Percentiles rank a stretch among this genome's conserved stretches.
Conservation (phyloP, 1,139 yeast species). For the Keqinozyma sinolaborantium region DNA sequence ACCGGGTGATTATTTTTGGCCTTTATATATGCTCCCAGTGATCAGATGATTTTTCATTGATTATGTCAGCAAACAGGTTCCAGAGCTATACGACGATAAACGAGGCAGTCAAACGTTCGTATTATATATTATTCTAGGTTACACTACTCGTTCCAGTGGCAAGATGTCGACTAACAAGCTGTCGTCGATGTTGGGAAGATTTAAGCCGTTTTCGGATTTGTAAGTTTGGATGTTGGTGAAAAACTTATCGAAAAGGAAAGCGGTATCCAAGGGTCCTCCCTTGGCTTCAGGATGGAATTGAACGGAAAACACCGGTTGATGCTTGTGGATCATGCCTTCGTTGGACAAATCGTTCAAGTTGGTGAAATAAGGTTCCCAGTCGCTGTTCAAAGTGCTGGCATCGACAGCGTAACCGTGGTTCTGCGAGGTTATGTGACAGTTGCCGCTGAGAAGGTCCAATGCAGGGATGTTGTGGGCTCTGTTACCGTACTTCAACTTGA, state of each 20-base stretch:
- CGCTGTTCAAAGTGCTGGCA: slow-evolving; percentile 65
- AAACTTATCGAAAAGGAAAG: slow-evolving; percentile 86
- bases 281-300: slow-evolving; percentile 99
- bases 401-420: slow-evolving; percentile 99
- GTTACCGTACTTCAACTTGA: slow-evolving; percentile 94
- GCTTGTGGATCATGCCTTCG: slow-evolving; percentile 91
- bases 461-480: slow-evolving; percentile 99
- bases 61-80: slow-evolving; percentile 1
- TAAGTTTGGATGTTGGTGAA: slow-evolving; percentile 64
- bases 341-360: slow-evolving; percentile 93
- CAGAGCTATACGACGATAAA: slow-evolving; percentile 1
- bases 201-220: slow-evolving; percentile 43
- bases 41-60: slow-evolving; percentile 8
- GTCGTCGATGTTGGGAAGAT: slow-evolving; percentile 42
- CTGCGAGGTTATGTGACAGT: slow-evolving; percentile 96
- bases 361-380: slow-evolving; percentile 82
- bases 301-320: slow-evolving; percentile 88
- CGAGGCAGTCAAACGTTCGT: not conserved
- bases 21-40: slow-evolving; percentile 5
- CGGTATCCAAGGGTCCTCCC: slow-evolving; percentile 96
- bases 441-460: slow-evolving; percentile 81
- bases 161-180: slow-evolving; percentile 74
- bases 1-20: not conserved
- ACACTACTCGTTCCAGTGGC: slow-evolving; percentile 77
- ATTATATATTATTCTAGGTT: slow-evolving; percentile 3